These are phyloP conservation scores for Hanseniaspora lindneri DNA, from an alignment of 805 yeast species.

Conservation along the genomic window DNA sequence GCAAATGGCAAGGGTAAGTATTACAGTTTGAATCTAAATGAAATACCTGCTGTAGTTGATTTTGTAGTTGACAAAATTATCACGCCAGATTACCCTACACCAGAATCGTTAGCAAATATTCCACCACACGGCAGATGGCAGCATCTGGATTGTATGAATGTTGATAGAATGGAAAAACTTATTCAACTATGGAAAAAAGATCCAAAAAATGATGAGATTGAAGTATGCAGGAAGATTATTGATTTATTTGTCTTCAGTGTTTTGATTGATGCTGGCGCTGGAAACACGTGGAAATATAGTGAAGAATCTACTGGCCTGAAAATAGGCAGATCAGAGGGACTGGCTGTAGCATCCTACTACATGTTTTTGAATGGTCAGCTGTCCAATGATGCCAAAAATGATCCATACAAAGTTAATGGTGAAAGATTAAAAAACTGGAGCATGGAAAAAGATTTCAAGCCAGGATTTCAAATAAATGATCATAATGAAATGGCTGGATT, in stretches of 20 bases:
- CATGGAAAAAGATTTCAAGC: conserved; percentile 26
- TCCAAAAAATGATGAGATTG: conserved; percentile 29
- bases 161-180: conserved; percentile 34
- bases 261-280: conserved; percentile 58
- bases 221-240: conserved; percentile 42
- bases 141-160: conserved; percentile 45
- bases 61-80: conserved; percentile 37
- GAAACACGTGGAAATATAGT: conserved; percentile 41
- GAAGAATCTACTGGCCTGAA: conserved; percentile 25
- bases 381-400: conserved; percentile 28
- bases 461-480: conserved; percentile 39
- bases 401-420: conserved; percentile 38
- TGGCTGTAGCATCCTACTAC: conserved; percentile 49
- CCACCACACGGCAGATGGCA: conserved; percentile 64
- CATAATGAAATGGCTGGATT: conserved; percentile 42
- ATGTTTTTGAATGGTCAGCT: conserved; percentile 42
- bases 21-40: conserved; percentile 36
- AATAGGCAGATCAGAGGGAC: conserved; percentile 45
- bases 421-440: conserved; percentile 30
- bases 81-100: conserved; percentile 32
- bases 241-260: conserved; percentile 53
- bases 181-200: conserved; percentile 32
- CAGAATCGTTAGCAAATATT: conserved; percentile 34
- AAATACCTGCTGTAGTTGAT: conserved; percentile 34
- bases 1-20: conserved; percentile 26